These are phyloP conservation scores for Oryza meridionalis DNA, from an alignment of 176 grass and related monocot species.

Conservation along the genomic window DNA sequence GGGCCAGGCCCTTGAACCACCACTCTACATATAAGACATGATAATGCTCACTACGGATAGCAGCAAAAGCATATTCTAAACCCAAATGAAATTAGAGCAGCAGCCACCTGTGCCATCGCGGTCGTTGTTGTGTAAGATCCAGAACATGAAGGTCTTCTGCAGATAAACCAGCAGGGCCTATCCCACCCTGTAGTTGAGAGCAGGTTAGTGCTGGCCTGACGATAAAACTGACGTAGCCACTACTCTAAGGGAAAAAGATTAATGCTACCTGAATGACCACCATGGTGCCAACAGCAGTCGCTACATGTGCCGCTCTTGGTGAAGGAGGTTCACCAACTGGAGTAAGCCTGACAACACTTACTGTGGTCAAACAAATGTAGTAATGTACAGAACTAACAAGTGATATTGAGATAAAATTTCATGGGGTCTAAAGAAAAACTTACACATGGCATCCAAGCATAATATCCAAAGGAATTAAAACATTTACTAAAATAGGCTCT, in stretches of 20 bases:
- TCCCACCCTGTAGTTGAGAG: slow-evolving; percentile 74
- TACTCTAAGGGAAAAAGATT: slow-evolving; percentile 2
- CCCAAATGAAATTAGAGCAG: slow-evolving; percentile 21
- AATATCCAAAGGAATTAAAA: background rate
- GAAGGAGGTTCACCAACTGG: slow-evolving; percentile 96
- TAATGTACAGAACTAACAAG: background rate
- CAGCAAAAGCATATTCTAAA: background rate
- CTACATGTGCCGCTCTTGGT: slow-evolving; percentile 97
- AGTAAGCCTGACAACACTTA: slow-evolving; percentile 67
- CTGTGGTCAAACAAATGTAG: background rate
- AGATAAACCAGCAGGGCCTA: slow-evolving; percentile 93
- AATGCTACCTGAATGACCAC: slow-evolving; percentile 93
- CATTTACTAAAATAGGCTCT: background rate
- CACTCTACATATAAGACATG: slow-evolving; percentile 56
- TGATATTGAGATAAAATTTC: slow-evolving; percentile 4
- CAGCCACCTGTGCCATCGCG: slow-evolving; percentile 91
- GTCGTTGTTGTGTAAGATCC: slow-evolving; percentile 84
- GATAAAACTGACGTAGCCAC: background rate
- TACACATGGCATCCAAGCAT: slow-evolving; percentile 16
- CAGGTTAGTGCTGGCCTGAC: background rate
- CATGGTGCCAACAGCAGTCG: slow-evolving; percentile 98
- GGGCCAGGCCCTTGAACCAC: slow-evolving; percentile 96
- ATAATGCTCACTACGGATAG: slow-evolving; percentile 34
- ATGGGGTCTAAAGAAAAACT: slow-evolving; percentile 13
- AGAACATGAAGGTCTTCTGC: slow-evolving; percentile 99